phyloP scores from a whole-genome alignment of 208 protist genomes.

The Eutreptiella sp. region DNA sequence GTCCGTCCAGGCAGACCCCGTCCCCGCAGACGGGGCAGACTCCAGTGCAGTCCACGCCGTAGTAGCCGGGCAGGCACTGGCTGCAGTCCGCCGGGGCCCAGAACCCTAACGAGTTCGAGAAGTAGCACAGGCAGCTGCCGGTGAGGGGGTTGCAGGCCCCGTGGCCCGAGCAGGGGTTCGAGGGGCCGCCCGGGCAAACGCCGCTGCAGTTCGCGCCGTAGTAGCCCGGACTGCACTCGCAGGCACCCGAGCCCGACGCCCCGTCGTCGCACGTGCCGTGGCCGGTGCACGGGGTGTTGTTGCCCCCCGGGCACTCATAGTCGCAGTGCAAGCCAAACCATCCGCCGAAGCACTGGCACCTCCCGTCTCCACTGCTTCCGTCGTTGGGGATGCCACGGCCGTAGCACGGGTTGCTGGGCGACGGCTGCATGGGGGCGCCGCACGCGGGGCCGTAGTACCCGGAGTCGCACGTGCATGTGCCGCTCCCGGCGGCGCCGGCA shows the following conservation, averaged over 20 bases:
- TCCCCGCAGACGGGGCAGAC: slow-evolving; percentile 1
- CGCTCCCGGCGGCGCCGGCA: slow-evolving; percentile 7
- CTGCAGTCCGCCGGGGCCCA: slow-evolving; percentile 11
- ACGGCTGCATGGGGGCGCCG: slow-evolving; percentile 12
- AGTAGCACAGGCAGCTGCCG: slow-evolving; percentile 8
- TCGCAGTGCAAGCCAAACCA: neutral
- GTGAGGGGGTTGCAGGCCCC: slow-evolving; percentile 7
- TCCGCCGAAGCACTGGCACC: neutral
- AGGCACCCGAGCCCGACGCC: neutral
- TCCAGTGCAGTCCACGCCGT: slow-evolving; percentile 14
- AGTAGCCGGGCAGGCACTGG: slow-evolving; percentile 2
- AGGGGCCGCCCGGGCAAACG: slow-evolving; percentile 6
- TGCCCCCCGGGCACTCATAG: neutral
- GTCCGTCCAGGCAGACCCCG: slow-evolving; percentile 8
- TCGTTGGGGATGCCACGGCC: neutral
- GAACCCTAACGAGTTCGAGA: no score
- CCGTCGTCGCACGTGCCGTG: slow-evolving; percentile 7
- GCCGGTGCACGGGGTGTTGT: neutral
- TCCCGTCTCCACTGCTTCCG: slow-evolving; percentile 6
- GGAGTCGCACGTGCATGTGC: slow-evolving; percentile 24
- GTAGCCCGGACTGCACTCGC: slow-evolving; percentile 20
- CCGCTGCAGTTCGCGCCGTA: slow-evolving; percentile 3
- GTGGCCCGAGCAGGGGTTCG: slow-evolving; percentile 10
- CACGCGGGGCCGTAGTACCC: slow-evolving; percentile 22
- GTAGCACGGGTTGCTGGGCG: slow-evolving; percentile 14